Evolutionary conservation across 345 rosid genomes (phyloP), one percentile per base, ranked within the genome.

Genomic region (Sisymbrium altissimum): DNA sequence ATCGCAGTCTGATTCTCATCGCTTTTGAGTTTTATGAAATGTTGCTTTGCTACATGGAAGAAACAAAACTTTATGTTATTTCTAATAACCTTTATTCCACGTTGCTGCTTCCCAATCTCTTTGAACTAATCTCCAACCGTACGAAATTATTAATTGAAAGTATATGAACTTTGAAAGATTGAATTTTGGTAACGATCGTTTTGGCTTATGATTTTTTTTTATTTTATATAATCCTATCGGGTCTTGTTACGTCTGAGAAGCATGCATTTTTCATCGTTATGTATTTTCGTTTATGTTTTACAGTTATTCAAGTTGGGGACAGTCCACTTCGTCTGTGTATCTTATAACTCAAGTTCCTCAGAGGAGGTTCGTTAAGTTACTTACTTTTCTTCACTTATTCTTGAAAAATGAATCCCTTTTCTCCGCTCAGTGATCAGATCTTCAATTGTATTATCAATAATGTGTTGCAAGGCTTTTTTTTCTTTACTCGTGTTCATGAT

Each of bases 221-320:
- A 23, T 54, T 27, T 45, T 25, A n/a, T 54, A 0, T 40, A 39
- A 25, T 53, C 40, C 11, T 27, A 30, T 30, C 15, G 52, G 2
- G 18, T 39, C 29, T 35, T 70, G 38, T 33, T 14, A 45, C 46
- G 57, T 58, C 27, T 46, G 68, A 39, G 52, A 41, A 61, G 30
- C n/a, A 5, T 45, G 59, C 59, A 25, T 17, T 23, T 64, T 52
- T 63, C n/a, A 67, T 67, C 29, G 35, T 66, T 23, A 38, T 57
- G 44, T 49, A 3, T 9, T 0, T 35, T 52, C 43, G 78, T 27
- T 61, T 23, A 2, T 76, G 29, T 70, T 73, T 50, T 73, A 48
- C 88, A 95, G 99, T 73, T 95, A 54, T 84, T 88, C 86, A 87
- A 87, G 84, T 78, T 95, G 69, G 93, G 97, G 60, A 86, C 93